phyloP scores from a whole-genome alignment of 1,139 yeast species.

The Petasospora fabianii region DNA sequence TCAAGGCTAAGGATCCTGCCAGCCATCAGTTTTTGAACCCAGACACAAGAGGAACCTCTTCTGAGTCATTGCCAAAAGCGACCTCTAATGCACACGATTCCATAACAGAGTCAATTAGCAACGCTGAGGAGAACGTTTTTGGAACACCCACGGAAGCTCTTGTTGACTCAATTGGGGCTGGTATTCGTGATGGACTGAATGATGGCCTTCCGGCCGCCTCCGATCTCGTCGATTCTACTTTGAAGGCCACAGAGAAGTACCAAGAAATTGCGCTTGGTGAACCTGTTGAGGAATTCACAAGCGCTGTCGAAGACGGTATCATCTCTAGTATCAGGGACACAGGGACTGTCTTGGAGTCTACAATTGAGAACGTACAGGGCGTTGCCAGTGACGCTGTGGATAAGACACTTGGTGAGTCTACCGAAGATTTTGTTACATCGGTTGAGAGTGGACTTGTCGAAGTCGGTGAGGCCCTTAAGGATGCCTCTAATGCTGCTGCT shows the following conservation, averaged over 20 bases:
- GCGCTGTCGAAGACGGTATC: slow-evolving; percentile 1
- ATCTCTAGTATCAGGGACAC: neutral
- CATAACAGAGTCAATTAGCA: too few relatives aligned
- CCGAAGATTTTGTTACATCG: neutral
- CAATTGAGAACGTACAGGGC: neutral
- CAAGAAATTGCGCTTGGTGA: slow-evolving; percentile 6
- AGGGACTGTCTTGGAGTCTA: neutral
- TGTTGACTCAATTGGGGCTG: too few relatives aligned
- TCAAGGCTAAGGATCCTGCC: too few relatives aligned
- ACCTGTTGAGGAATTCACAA: slow-evolving; percentile 4
- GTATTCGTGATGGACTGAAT: too few relatives aligned
- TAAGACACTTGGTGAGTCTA: neutral
- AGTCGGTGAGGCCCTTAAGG: slow-evolving; percentile 1
- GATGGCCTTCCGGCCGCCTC: too few relatives aligned
- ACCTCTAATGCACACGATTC: too few relatives aligned
- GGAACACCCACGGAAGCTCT: too few relatives aligned
- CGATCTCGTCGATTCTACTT: neutral
- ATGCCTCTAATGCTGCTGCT: slow-evolving; percentile 1
- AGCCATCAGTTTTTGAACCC: too few relatives aligned
- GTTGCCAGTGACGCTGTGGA: neutral
- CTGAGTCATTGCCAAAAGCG: too few relatives aligned
- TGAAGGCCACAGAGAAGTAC: neutral
- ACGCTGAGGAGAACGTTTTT: too few relatives aligned
- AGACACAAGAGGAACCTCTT: too few relatives aligned
- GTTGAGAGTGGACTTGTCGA: slow-evolving; percentile 7